Percentiles rank a stretch among this genome's conserved stretches.
phyloP scores from a whole-genome alignment of 176 grass and related monocot genomes.

The Neostapfia colusana region DNA sequence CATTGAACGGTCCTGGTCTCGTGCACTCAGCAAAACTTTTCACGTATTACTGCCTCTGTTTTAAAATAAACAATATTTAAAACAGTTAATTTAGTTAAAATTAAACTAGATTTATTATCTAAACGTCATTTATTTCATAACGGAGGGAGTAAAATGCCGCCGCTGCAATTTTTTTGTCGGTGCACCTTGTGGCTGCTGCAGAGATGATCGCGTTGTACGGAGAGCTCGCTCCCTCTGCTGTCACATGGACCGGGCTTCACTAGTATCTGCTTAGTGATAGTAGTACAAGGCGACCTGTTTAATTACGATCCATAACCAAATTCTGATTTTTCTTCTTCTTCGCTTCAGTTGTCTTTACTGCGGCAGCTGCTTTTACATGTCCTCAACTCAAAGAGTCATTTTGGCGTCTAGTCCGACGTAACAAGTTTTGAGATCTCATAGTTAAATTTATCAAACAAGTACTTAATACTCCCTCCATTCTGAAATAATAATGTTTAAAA shows the following conservation, averaged over 20 bases:
- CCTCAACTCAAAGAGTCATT: background rate
- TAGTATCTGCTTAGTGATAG: too few species aligned
- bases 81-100: too few species aligned
- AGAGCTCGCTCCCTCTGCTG: background rate
- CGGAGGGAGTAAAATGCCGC: too few species aligned
- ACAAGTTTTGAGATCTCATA: background rate
- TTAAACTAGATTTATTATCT: too few species aligned
- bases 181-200: conserved; percentile 4
- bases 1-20: background rate
- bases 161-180: background rate
- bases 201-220: background rate
- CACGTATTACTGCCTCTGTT: too few species aligned
- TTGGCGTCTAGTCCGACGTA: background rate
- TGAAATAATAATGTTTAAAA: too few species aligned
- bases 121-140: too few species aligned
- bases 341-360: too few species aligned
- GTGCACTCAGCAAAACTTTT: background rate
- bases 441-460: too few species aligned
- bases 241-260: background rate
- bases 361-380: background rate
- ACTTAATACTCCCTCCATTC: too few species aligned
- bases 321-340: background rate
- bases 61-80: too few species aligned
- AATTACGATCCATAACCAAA: background rate
- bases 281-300: background rate